A percentile compares a stretch with the other conserved stretches of the same genome.
Evolutionary conservation across 2,329 filamentous ascomycete genomes (phyloP).

Genomic region (Penicillium sp.): DNA sequence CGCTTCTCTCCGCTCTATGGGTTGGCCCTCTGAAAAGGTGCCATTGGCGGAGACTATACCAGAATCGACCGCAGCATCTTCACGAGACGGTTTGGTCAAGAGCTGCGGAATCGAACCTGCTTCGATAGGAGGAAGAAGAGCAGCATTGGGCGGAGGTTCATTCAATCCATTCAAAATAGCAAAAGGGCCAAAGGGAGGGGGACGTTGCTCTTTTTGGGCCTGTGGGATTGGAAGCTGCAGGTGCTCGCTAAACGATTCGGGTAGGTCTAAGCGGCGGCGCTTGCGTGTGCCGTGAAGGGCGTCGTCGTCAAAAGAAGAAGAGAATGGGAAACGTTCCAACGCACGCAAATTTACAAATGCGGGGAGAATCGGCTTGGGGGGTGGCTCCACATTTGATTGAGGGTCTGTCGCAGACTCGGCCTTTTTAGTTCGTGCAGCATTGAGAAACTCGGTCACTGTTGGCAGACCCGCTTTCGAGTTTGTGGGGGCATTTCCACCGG

Average conservation of each 20-base stretch:
- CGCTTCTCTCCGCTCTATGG: conserved; percentile 32
- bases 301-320: conserved; percentile 40
- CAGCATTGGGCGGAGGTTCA: conserved; percentile 63
- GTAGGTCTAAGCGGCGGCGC: conserved; percentile 43
- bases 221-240: conserved; percentile 50
- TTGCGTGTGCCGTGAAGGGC: conserved; percentile 39
- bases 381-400: conserved; percentile 36
- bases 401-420: conserved; percentile 30
- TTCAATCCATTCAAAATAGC: conserved; percentile 60
- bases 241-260: conserved; percentile 45
- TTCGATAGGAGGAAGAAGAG: conserved; percentile 62
- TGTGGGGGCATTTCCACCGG: conserved; percentile 32
- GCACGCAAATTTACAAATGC: conserved; percentile 51
- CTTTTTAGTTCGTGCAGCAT: conserved; percentile 37
- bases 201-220: conserved; percentile 46
- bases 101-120: conserved; percentile 44
- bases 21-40: conserved; percentile 20
- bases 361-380: conserved; percentile 43
- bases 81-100: conserved; percentile 35
- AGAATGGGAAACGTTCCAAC: conserved; percentile 45
- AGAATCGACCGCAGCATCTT: conserved; percentile 25
- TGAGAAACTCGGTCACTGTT: conserved; percentile 37
- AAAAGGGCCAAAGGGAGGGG: conserved; percentile 46
- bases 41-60: conserved; percentile 16
- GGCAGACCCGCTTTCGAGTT: conserved; percentile 30